Conservation (phyloP, 495 filamentous ascomycete genomes). For the Penicillium goetzii region DNA sequence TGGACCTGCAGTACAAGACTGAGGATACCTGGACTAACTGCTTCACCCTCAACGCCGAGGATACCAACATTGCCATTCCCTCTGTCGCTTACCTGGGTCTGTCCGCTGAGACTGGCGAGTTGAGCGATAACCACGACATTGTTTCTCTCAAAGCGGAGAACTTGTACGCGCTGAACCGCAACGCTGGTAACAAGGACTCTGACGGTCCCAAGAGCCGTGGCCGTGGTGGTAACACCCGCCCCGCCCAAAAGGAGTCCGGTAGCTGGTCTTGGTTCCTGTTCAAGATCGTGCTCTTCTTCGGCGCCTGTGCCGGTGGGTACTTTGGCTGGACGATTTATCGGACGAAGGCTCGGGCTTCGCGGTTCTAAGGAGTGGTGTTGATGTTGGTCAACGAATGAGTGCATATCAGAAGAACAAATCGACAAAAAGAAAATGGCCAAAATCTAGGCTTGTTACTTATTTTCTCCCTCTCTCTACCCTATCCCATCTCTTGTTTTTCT, state of each 20-base stretch:
- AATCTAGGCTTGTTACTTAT: not conserved
- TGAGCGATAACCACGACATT: constrained; percentile 98
- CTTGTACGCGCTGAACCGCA: constrained; percentile 68
- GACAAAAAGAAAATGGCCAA: not conserved
- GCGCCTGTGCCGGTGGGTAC: constrained; percentile 73
- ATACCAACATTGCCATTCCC: constrained; percentile 77
- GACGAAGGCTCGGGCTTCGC: constrained; percentile 69
- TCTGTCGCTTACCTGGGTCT: constrained; percentile 94
- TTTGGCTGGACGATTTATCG: constrained; percentile 84
- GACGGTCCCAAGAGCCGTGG: constrained; percentile 28
- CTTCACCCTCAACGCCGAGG: constrained; percentile 69
- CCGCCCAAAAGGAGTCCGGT: constrained; percentile 50
- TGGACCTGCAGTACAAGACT: constrained; percentile 91
- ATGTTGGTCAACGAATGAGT: not conserved
- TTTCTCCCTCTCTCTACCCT: constrained; percentile 6
- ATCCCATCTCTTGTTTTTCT: constrained; percentile 1
- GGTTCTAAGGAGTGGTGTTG: constrained; percentile 61
- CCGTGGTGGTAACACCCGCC: constrained; percentile 43
- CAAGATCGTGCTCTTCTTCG: constrained; percentile 76
- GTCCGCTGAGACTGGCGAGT: constrained; percentile 92
- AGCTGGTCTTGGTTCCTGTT: constrained; percentile 94
- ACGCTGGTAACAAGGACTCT: constrained; percentile 45
- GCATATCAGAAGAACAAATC: not conserved
- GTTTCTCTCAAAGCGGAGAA: constrained; percentile 86
- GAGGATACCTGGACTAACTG: constrained; percentile 88